Base-by-base conservation (phyloP, 1,139 yeast genomes). In the Taphrina wiesneri region DNA sequence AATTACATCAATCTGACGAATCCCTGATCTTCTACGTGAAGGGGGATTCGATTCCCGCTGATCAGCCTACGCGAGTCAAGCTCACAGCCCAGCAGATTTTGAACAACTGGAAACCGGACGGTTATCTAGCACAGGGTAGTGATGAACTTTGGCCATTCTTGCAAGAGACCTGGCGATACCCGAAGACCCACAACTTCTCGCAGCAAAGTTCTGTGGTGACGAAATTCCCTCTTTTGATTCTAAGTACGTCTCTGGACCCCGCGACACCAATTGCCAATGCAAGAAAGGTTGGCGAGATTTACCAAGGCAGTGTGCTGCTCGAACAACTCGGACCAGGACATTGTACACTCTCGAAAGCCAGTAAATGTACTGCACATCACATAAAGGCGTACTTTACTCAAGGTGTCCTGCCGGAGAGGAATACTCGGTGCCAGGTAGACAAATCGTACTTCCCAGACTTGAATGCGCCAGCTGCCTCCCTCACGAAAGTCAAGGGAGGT, bases 381-480 rank as follows among this genome's bases (percentile, higher is more conserved):
- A 13, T 49, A 21, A 49, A 36, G 17, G 23, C 9, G 36, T 49
- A 49, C 36, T 49, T 49, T 13, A 49, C 11, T 28, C 9, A 49
- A 26, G 54, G 54, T 11, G 19, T 13, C 1, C 54, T 49, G 1
- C 54, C 54, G 11, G 9, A 4, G 3, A 17, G 5, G 21, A 36
- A 36, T 17, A 30, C 36, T 6, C 26, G 28, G 39, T 49, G 54
- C 26, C n/a, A 17, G 17, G 36, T 49, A 11, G 54, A 49, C 54
- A 13, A 17, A 23, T 39, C 54, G 36, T 49, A 49, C 19, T 49
- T 49, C 36, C 54, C 54, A 49, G 54, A 26, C 15, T 17, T 30
- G 21, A 49, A 28, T 6, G 34, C 23, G 7, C 54, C 5, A 28
- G 28, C 13, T 7, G 49, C 28, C n/a, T 45, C 49, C 49, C 7